phyloP scores from a whole-genome alignment of 305 asterid genomes.

The Ilex paraguariensis region DNA sequence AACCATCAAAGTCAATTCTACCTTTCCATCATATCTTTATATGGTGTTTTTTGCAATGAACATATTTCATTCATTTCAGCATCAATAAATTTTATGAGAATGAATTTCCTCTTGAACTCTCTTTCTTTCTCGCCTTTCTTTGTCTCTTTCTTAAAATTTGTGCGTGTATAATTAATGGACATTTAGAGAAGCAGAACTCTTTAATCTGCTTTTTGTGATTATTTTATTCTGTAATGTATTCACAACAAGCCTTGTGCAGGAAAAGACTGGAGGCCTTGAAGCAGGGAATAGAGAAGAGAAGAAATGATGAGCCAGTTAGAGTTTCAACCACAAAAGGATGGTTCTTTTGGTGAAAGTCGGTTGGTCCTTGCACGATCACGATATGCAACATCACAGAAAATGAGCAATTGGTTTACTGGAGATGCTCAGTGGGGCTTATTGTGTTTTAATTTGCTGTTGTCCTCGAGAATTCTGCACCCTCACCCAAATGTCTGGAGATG shows the following conservation, averaged over 20 bases:
- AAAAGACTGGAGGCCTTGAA: constrained; percentile 64
- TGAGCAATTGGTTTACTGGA: no score
- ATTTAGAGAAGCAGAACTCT: background rate
- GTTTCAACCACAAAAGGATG: constrained; percentile 46
- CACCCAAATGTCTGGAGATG: no score
- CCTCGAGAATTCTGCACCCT: no score
- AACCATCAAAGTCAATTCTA: no score
- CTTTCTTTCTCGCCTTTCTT: background rate
- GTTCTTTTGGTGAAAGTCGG: constrained; percentile 62
- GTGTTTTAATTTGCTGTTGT: no score
- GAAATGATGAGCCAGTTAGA: constrained; percentile 34
- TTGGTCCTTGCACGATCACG: background rate
- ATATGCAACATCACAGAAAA: no score
- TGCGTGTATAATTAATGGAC: background rate
- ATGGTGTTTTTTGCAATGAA: background rate
- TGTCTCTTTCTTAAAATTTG: background rate
- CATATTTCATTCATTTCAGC: background rate
- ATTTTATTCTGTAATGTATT: background rate
- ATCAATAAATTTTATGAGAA: background rate
- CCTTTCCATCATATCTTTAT: background rate
- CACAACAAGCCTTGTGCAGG: constrained; percentile 32
- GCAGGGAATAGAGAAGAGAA: constrained; percentile 62
- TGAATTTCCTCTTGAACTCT: background rate
- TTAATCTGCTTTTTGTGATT: background rate
- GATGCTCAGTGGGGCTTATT: no score